phyloP scores from a whole-genome alignment of 257 asterid genomes.

The Fraxinus anomala region DNA sequence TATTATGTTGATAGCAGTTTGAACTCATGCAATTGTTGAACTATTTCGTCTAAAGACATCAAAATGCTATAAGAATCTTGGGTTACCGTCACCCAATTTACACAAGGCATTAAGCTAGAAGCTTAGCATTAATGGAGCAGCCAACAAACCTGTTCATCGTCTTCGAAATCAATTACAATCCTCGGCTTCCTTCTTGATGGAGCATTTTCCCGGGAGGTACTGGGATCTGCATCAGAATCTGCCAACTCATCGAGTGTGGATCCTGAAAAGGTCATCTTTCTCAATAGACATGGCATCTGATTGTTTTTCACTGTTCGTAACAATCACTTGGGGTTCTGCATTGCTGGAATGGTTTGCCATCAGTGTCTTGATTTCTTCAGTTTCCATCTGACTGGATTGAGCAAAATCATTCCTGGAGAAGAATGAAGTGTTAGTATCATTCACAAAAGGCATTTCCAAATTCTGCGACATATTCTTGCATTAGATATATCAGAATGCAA shows the following conservation, averaged over 20 bases:
- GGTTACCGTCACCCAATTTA: not conserved
- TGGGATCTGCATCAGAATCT: conserved; percentile 44
- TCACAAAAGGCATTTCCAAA: not conserved
- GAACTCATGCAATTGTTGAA: not conserved
- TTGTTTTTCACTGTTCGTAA: conserved; percentile 23
- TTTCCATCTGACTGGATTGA: conserved; percentile 33
- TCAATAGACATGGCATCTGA: conserved; percentile 19
- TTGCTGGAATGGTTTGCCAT: conserved; percentile 20
- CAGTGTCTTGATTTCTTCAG: conserved; percentile 20
- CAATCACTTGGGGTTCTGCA: conserved; percentile 31
- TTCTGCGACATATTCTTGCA: too few species aligned
- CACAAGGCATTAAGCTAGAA: not conserved
- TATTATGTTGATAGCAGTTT: too few species aligned
- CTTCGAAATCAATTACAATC: conserved; percentile 75
- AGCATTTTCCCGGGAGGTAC: conserved; percentile 34
- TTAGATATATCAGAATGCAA: too few species aligned
- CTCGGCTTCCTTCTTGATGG: conserved; percentile 62
- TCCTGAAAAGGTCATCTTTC: conserved; percentile 29
- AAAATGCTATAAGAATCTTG: not conserved
- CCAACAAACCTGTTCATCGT: conserved; percentile 48
- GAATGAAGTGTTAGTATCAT: conserved; percentile 8
- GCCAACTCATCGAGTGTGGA: conserved; percentile 34
- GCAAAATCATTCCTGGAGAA: conserved; percentile 44
- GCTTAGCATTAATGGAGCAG: not conserved
- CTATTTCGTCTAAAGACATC: not conserved